phyloP scores from a whole-genome alignment of 129 eudicot genomes.

The Centrapalus pauciflorus region DNA sequence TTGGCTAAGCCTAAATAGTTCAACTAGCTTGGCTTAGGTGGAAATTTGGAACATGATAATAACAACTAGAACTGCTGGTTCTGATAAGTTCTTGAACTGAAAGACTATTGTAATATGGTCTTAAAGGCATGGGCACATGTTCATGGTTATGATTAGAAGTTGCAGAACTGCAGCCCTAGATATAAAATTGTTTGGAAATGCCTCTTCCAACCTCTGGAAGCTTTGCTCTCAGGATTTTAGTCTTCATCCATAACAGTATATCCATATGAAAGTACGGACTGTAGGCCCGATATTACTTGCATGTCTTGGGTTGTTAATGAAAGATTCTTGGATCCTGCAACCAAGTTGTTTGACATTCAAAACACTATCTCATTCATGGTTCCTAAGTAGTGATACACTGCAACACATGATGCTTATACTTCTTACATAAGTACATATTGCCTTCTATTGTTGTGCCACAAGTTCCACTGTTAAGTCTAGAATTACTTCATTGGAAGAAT shows the following conservation, averaged over 20 bases:
- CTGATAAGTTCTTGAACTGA: not conserved
- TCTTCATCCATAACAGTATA: not conserved
- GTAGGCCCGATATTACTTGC: not conserved
- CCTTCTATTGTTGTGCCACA: not conserved
- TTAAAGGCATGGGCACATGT: not conserved
- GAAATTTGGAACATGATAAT: not conserved
- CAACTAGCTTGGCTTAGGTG: not conserved
- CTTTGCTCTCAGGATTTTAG: not conserved
- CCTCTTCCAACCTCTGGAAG: not conserved
- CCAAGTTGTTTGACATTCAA: not conserved
- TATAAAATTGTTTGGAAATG: not conserved
- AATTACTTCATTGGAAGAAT: not conserved
- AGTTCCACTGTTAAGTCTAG: not conserved
- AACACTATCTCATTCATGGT: not conserved
- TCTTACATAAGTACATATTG: not conserved
- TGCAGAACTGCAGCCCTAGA: not conserved
- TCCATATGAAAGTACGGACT: not conserved
- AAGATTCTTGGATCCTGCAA: conserved; percentile 8
- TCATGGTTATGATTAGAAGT: not conserved
- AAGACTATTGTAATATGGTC: not conserved
- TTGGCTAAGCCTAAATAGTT: not conserved
- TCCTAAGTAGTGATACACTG: not conserved
- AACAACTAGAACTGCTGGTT: not conserved
- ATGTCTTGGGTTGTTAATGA: not conserved
- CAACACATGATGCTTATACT: conserved; percentile 6